Evolutionary conservation across 2,329 filamentous ascomycete genomes (phyloP), one percentile per base, ranked within the genome.

Genomic region (Lithohypha guttulata): DNA sequence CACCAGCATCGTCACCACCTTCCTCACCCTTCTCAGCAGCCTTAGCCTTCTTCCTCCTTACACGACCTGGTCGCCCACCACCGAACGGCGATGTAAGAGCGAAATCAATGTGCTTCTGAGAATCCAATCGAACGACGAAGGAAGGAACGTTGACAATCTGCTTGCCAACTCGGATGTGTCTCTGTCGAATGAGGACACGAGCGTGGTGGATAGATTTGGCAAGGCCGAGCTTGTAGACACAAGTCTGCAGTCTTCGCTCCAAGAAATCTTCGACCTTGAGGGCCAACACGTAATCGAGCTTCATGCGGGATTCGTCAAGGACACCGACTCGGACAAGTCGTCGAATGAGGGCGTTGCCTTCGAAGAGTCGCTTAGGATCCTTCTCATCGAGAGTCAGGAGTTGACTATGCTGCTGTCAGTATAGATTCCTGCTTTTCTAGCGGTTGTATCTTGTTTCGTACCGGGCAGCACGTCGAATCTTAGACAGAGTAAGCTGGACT

Each of bases 41-140:
- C 75, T 85, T 89, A 68, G 87, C 84, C 87, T 96, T 98, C 91
- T 96, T 98, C 79, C 91, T 93, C 70, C 85, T 81, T 63, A 95
- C 89, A 79, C 91, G 91, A 58, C 91, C 91, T 60, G 86, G 85
- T 59, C 91, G 87, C 64, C 91, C 91, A 66, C 87, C 87, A 70
- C 91, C 91, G 61, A 94, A 95, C 65, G 91, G 89, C 64, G 89
- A 96, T 71, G 81, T 93, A 54, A 98, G 79, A 51, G 91, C 77
- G 68, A 98, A 96, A 77, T 98, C 91, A 61, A 98, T 96, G 82
- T 98, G 91, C 84, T 98, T 98, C 81, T 98, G 91, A 60, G 87
- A 95, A 77, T 98, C 91, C 63, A 98, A 85, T 73, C 91, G 91
- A 69, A 98, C 91, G 66, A 98, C 82, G 82, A 94, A 98, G 41